phyloP scores from a whole-genome alignment of 2,329 filamentous ascomycete species.

The Akanthomyces muscarius region DNA sequence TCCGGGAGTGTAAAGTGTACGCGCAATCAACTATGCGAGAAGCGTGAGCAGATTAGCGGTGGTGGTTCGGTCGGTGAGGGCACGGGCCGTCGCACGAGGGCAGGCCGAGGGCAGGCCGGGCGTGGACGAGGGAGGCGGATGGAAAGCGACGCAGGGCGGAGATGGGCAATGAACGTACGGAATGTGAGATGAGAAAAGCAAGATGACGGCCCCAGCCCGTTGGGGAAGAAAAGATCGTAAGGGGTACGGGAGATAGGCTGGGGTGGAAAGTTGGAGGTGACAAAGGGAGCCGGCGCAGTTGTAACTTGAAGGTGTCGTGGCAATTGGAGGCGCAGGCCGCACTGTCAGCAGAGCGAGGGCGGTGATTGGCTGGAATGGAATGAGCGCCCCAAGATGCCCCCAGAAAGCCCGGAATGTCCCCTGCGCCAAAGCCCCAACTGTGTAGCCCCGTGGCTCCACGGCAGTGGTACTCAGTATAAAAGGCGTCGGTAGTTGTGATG shows the following conservation, averaged over 20 bases:
- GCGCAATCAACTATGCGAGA: neutral
- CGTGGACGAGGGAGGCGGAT: neutral
- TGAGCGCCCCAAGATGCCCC: neutral
- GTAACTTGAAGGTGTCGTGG: constrained; percentile 10
- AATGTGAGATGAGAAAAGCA: neutral
- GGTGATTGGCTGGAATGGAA: neutral
- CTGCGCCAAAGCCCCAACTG: neutral
- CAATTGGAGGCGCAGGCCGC: neutral
- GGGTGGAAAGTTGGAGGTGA: neutral
- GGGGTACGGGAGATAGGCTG: neutral
- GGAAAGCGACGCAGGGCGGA: neutral
- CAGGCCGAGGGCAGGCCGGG: neutral
- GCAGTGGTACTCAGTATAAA: too few species aligned
- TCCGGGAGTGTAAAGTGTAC: neutral
- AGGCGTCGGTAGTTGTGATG: too few species aligned
- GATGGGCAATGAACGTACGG: neutral
- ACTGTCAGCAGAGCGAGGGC: neutral
- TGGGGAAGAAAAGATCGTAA: neutral
- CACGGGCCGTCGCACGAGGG: constrained; percentile 5
- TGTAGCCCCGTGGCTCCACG: neutral
- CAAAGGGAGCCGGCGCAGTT: neutral
- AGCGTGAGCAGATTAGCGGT: neutral
- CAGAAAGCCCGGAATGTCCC: neutral
- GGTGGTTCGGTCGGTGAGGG: neutral
- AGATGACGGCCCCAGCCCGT: neutral